Conservation (phyloP, 2,329 filamentous ascomycete genomes). For the Bipolaris sorokiniana region DNA sequence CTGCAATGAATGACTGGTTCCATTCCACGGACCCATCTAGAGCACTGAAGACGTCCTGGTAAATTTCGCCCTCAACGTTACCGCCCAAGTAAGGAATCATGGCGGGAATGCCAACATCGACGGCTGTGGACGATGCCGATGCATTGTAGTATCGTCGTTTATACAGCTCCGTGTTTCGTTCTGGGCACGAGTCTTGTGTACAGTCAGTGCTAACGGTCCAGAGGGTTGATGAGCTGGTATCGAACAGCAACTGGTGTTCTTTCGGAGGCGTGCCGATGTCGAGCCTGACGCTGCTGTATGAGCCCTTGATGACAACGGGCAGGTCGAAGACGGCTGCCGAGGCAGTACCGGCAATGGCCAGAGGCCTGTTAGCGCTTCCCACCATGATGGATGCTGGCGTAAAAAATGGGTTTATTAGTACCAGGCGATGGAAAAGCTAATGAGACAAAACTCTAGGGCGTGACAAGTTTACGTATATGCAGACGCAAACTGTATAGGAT, state of each 20-base stretch:
- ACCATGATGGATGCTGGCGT: background rate
- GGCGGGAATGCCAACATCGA: slow-evolving; percentile 13
- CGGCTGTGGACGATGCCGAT: slow-evolving; percentile 17
- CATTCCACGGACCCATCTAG: slow-evolving; percentile 12
- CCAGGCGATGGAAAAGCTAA: too few species aligned
- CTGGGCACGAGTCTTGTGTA: slow-evolving; percentile 19
- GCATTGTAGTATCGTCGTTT: slow-evolving; percentile 19
- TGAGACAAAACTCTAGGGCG: background rate
- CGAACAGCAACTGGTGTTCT: slow-evolving; percentile 23
- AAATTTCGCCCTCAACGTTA: slow-evolving; percentile 17
- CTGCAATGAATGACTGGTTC: slow-evolving; percentile 29
- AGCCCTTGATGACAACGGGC: slow-evolving; percentile 16
- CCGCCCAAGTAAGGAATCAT: slow-evolving; percentile 22
- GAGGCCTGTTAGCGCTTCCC: background rate
- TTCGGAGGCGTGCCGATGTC: slow-evolving; percentile 19
- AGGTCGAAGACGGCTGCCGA: slow-evolving; percentile 23
- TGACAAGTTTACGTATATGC: too few species aligned
- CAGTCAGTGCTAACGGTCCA: slow-evolving; percentile 24
- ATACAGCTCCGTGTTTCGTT: slow-evolving; percentile 8
- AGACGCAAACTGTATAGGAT: too few species aligned
- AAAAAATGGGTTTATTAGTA: background rate
- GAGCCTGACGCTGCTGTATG: slow-evolving; percentile 14
- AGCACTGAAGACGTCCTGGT: slow-evolving; percentile 19
- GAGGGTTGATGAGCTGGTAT: slow-evolving; percentile 24
- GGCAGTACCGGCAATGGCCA: slow-evolving; percentile 6